A percentile compares a stretch with the other conserved stretches of the same genome.
These are phyloP conservation scores for Aspergillus japonicus DNA, from an alignment of 2,329 filamentous ascomycete genomes.

Conservation along the genomic window DNA sequence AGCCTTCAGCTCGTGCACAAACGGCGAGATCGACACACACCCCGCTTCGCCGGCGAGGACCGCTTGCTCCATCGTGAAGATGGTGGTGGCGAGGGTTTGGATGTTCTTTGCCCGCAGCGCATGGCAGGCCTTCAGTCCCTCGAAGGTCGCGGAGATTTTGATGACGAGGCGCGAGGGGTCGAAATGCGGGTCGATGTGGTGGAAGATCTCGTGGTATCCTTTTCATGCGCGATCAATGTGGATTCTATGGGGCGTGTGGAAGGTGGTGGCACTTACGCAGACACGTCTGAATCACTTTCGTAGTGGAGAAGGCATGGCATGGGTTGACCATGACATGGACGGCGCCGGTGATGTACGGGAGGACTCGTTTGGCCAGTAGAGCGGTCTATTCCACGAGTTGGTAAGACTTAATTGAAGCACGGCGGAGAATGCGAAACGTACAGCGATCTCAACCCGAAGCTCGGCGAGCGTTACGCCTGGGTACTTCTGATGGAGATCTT, in stretches of 20 bases:
- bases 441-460: neutral
- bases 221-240: neutral
- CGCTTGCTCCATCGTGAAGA: conserved; percentile 61
- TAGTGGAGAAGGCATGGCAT: neutral
- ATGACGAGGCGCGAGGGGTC: conserved; percentile 1
- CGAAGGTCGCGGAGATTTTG: conserved; percentile 9
- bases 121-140: conserved; percentile 8
- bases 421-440: neutral
- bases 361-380: neutral
- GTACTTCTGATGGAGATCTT: neutral
- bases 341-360: neutral
- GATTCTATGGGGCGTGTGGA: neutral
- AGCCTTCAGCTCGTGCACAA: conserved; percentile 53
- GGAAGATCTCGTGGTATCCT: conserved; percentile 5
- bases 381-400: neutral
- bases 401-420: no score
- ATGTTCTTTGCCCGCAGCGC: neutral
- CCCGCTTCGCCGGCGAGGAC: conserved; percentile 53
- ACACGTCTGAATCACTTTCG: neutral
- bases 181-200: neutral
- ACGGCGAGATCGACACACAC: conserved; percentile 60
- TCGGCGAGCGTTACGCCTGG: neutral
- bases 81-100: conserved; percentile 39
- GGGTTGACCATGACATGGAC: conserved; percentile 10
- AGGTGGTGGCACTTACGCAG: neutral